Conservation (phyloP, 129 eudicot species). For the Helianthus tuberosus region DNA sequence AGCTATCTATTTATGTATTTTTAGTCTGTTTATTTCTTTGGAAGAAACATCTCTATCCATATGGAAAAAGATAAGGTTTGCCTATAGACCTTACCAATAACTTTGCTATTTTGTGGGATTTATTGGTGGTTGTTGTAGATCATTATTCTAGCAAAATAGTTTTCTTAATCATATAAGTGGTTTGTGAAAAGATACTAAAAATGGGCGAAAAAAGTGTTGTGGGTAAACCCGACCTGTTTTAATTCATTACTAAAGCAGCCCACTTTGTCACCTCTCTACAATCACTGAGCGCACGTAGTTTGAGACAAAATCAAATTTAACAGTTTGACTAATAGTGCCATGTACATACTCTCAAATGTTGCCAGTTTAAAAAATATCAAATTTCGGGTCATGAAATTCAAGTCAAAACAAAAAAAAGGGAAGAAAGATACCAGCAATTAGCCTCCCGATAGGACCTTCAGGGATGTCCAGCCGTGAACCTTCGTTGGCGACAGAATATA, state of each 20-base stretch:
- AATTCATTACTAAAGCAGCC: neutral
- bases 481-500: conserved; percentile 76
- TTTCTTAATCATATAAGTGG: neutral
- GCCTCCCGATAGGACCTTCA: conserved; percentile 94
- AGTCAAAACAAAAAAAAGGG: neutral
- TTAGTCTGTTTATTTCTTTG: too few species aligned
- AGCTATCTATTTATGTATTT: too few species aligned
- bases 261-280: neutral
- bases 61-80: too few species aligned
- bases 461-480: conserved; percentile 86
- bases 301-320: neutral
- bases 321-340: too few species aligned
- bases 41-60: too few species aligned
- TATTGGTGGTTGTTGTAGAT: neutral
- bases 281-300: neutral
- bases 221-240: neutral
- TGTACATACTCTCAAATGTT: too few species aligned
- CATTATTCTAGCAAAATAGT: neutral
- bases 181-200: neutral
- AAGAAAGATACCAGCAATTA: conserved; percentile 66
- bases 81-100: too few species aligned
- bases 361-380: neutral
- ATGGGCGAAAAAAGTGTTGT: neutral
- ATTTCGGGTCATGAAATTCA: neutral
- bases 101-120: too few species aligned